Conservation (phyloP, 73 alveolate genomes). For the Durusdinium trenchii region DNA sequence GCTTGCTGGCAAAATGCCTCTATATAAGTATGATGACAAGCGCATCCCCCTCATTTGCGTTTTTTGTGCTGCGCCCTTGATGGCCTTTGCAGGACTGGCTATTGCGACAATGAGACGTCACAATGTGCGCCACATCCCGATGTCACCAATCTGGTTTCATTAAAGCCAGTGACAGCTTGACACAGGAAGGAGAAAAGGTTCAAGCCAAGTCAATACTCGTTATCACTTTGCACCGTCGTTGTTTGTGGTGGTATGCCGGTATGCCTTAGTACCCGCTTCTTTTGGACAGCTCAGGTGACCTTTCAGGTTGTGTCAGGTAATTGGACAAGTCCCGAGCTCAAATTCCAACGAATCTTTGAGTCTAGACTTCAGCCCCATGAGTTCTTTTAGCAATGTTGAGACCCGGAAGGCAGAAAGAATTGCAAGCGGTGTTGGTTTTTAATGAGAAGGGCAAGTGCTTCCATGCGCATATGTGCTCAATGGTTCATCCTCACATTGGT, state of each 20-base stretch:
- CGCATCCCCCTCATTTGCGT: too few species aligned
- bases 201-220: background rate
- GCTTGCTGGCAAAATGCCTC: too few species aligned
- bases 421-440: background rate
- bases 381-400: background rate
- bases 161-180: background rate
- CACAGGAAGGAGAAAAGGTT: background rate
- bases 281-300: background rate
- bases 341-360: too few species aligned
- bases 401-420: background rate
- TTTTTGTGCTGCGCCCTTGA: too few species aligned
- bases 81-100: slow-evolving; percentile 68
- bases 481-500: too few species aligned
- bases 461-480: too few species aligned
- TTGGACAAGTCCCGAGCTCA: slow-evolving; percentile 32
- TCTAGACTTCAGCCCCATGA: background rate
- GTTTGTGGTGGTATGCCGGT: background rate
- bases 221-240: too few species aligned
- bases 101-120: slow-evolving; percentile 19
- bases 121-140: slow-evolving; percentile 78
- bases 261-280: background rate
- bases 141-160: background rate
- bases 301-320: background rate
- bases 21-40: too few species aligned
- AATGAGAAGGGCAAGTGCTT: too few species aligned